Evolutionary conservation across 768 basidiomycete species (phyloP), one percentile per base, ranked within the genome.

Genomic region (Lactifluus echinatus): DNA sequence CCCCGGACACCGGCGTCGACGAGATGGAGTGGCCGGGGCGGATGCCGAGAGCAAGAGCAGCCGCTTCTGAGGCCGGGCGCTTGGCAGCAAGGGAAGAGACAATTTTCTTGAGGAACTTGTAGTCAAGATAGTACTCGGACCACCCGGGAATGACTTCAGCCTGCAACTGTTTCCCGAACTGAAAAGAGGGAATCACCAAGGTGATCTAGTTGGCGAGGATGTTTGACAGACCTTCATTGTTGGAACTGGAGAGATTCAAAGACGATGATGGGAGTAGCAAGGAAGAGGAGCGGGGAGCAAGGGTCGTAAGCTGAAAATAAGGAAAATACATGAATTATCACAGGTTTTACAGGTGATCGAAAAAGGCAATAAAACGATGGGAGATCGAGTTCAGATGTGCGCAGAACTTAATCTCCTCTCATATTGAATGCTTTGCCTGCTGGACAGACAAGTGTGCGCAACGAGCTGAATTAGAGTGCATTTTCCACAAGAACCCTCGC

Each of bases 161-260:
- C 71, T 93, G 93, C 61, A 99, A 93, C 60, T 92, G 88, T 77
- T 99, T 99, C 66, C 96, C 96, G 72, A 99, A 99, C 94, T 98
- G 68, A 45, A 66, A n/a, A 60, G 45, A 37, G 43, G 44, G 54
- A 47, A 49, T 23, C 26, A 33, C 23, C n/a, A 46, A 53, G 28
- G 19, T 7, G 37, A 57, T n/a, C 49, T 19, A 57, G 21, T 45
- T 28, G 11, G 50, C n/a, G 31, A 49, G 8, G 40, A 17, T 0
- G 11, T 6, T 36, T 29, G 49, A 57, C 53, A 45, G 37, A 71
- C 69, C 70, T 70, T 71, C 70, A 72, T 73, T 3, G 19, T 19
- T 53, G n/a, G n/a, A 62, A 55, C 52, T 43, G 14, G 55, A 42
- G 47, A 31, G 37, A 28, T 44, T 63, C 42, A 53, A 29, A 49